phyloP scores from a whole-genome alignment of 305 asterid species.

The Fraxinus platypoda region DNA sequence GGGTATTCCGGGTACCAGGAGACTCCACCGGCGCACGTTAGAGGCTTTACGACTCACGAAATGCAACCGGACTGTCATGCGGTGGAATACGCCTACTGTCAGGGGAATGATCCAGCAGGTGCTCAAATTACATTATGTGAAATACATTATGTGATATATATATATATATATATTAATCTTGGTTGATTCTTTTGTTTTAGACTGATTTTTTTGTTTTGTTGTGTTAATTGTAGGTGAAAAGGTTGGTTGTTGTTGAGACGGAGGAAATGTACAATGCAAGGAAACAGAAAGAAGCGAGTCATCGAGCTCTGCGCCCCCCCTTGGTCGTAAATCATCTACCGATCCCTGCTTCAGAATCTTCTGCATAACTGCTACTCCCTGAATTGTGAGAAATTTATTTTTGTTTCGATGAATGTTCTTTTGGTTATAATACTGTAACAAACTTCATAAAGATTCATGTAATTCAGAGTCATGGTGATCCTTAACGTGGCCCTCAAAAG shows the following conservation, averaged over 20 bases:
- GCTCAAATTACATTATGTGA: neutral
- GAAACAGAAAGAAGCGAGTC: conserved; percentile 58
- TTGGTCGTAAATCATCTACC: conserved; percentile 54
- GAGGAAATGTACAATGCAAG: conserved; percentile 91
- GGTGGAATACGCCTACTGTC: conserved; percentile 84
- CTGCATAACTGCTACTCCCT: conserved; percentile 19
- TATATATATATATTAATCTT: no score
- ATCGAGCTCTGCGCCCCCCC: conserved; percentile 69
- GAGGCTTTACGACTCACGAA: conserved; percentile 87
- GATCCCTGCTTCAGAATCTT: conserved; percentile 32
- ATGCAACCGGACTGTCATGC: conserved; percentile 88
- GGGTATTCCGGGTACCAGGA: conserved; percentile 95
- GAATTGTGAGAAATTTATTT: conserved; percentile 18
- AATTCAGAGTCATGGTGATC: neutral
- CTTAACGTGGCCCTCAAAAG: neutral
- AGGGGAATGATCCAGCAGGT: conserved; percentile 98
- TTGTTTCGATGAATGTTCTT: neutral
- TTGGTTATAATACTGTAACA: neutral
- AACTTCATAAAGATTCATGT: neutral
- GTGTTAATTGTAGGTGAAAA: conserved; percentile 54
- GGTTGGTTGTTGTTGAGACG: conserved; percentile 83
- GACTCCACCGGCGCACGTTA: conserved; percentile 89
- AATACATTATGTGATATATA: no score
- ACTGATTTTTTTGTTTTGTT: neutral
- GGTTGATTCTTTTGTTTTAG: neutral